phyloP scores from a whole-genome alignment of 306 rosid species.

The Citrullus colocynthis region DNA sequence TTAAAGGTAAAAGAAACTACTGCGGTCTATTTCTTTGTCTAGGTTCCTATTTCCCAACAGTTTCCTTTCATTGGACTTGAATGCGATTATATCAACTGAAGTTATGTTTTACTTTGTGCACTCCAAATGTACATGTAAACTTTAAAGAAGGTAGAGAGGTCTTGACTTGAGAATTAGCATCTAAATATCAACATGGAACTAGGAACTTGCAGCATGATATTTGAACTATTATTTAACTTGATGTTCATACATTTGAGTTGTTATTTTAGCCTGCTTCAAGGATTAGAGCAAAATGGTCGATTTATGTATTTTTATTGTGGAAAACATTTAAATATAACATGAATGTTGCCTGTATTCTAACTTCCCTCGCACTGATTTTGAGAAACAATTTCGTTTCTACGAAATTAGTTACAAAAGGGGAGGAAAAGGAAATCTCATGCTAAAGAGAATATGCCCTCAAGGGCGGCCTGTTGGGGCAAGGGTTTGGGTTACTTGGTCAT shows the following conservation, averaged over 20 bases:
- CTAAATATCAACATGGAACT: background rate
- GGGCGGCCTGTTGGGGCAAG: too few species aligned
- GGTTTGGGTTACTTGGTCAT: too few species aligned
- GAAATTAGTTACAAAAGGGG: background rate
- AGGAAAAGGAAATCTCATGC: background rate
- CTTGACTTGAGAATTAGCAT: background rate
- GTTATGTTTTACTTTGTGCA: background rate
- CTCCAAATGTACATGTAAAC: background rate
- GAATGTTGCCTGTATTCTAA: background rate
- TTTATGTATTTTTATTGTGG: background rate
- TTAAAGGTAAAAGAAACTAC: conserved; percentile 34
- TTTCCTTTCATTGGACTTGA: background rate
- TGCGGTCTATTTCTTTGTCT: background rate
- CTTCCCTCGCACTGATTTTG: background rate
- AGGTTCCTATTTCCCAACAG: background rate
- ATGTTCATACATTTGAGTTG: background rate
- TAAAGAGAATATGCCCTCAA: background rate
- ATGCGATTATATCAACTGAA: background rate
- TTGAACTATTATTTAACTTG: background rate
- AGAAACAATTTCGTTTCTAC: background rate
- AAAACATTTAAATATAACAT: background rate
- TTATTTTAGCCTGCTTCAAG: background rate
- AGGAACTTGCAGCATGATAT: background rate
- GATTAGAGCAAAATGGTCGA: background rate
- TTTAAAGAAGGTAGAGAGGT: background rate